Evolutionary conservation across 2,329 filamentous ascomycete species (phyloP).

Genomic region (Aspergillus sp.): DNA sequence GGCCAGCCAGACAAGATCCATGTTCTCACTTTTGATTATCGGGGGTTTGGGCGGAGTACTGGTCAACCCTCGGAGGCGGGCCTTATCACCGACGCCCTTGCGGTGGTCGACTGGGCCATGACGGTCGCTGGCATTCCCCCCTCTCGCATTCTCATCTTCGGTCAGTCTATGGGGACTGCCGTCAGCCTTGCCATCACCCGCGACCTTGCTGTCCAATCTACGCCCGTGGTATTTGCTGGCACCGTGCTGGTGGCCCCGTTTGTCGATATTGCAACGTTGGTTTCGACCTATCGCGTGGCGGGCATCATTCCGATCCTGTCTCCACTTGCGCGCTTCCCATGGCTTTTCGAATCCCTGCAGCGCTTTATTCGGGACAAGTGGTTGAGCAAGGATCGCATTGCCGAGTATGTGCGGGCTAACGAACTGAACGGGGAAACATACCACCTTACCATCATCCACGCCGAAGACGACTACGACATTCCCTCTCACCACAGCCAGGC

Average conservation of each 20-base stretch:
- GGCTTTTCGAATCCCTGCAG: constrained; percentile 14
- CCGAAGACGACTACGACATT: constrained; percentile 39
- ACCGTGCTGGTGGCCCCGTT: constrained; percentile 61
- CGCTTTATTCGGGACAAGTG: constrained; percentile 17
- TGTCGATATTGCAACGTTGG: constrained; percentile 55
- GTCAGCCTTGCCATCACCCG: constrained; percentile 51
- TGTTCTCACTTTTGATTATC: constrained; percentile 57
- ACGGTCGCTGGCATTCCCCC: constrained; percentile 55
- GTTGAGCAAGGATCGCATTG: constrained; percentile 14
- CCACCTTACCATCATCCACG: constrained; percentile 37
- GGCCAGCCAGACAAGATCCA: constrained; percentile 57
- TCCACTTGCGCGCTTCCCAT: constrained; percentile 53
- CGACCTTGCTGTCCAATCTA: constrained; percentile 45
- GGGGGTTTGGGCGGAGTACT: constrained; percentile 56
- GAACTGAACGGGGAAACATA: constrained; percentile 27
- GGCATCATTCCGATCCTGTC: constrained; percentile 58
- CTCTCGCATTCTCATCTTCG: constrained; percentile 60
- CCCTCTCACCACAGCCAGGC: constrained; percentile 26
- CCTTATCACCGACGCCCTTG: constrained; percentile 56
- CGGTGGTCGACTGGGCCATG: constrained; percentile 58
- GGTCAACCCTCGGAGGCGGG: constrained; percentile 59
- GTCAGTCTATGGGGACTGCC: constrained; percentile 62
- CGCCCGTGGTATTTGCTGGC: constrained; percentile 55
- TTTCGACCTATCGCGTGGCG: constrained; percentile 60
- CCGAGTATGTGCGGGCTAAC: constrained; percentile 3